Base-by-base conservation (phyloP, 495 filamentous ascomycete genomes). In the Tetracladium marchalianum region DNA sequence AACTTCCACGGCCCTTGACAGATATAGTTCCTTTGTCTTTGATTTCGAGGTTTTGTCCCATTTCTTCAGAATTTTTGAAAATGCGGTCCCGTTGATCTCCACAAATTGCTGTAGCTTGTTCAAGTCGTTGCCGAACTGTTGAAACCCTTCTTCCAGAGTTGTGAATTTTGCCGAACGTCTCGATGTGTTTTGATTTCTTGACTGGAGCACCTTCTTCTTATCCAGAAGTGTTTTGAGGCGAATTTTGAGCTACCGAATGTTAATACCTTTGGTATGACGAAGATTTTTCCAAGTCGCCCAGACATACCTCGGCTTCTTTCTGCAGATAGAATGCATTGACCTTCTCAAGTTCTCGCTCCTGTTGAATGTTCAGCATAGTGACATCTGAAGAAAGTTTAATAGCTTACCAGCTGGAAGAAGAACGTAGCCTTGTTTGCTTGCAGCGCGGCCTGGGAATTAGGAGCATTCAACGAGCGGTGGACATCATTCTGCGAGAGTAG, bases 1-100 rank as follows among this genome's bases (percentile, higher is more conserved):
- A 39, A 96, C 89, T 65, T 98, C 92, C 41, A 97, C 90, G 10
- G 93, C 92, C 13, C 92, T 78, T 10, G 92, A 90, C 31, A 98
- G 81, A 59, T 96, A 97, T 17, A 97, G 72, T 66, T 97, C 93
- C 61, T 98, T 98, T 52, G 90, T 95, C 58, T 89, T 87, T 44
- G 92, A 97, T 76, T 98, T 98, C 46, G 90, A 95, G 13, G 93
- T 95, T 75, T 98, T 98, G 66, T 98, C 92, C 92, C 92, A 98
- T 78, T 98, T 98, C 70, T 98, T 98, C 42, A 98, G 72, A 37
- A 98, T 98, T 63, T 98, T 98, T 16, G 92, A 95, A 63, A 95
- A 93, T 18, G 89, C 92, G 10, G 85, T 94, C 54, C 90, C 90
- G 64, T 97, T 98, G 57, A 96, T 85, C 58, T 96, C 90, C 41